Evolutionary conservation across 371 early-diverging fungal genomes (phyloP).

Genomic region (Polyrhizophydium stewartii): DNA sequence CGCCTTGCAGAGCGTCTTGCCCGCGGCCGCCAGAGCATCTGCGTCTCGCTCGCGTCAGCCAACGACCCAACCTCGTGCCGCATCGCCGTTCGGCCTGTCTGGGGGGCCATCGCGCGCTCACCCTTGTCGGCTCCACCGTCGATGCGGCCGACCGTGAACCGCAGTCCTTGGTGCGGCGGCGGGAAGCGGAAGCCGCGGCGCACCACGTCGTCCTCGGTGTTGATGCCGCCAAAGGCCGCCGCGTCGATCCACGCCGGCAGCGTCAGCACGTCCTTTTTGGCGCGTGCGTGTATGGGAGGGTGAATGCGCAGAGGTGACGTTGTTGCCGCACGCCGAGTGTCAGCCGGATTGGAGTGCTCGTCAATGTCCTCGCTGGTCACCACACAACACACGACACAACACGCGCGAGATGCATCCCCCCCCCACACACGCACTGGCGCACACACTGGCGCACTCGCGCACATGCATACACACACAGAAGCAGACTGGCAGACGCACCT

Average conservation of each 20-base stretch:
- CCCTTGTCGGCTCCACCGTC: background rate
- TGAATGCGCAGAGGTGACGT: too few relatives aligned
- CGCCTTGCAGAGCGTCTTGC: constrained; percentile 25
- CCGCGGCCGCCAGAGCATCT: too few relatives aligned
- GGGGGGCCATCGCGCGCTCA: too few relatives aligned
- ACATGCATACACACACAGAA: background rate
- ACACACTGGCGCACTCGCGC: too few relatives aligned
- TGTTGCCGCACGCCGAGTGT: too few relatives aligned
- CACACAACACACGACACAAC: too few relatives aligned
- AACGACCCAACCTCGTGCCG: background rate
- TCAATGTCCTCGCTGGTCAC: too few relatives aligned
- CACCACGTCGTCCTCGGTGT: constrained; percentile 52
- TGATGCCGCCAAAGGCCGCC: constrained; percentile 29
- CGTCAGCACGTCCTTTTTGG: constrained; percentile 30
- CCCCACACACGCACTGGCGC: too few relatives aligned
- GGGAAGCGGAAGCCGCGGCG: constrained; percentile 43
- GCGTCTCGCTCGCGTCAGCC: too few relatives aligned
- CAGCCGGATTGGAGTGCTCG: too few relatives aligned
- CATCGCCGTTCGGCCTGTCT: background rate
- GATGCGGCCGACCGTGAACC: constrained; percentile 32
- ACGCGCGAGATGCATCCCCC: background rate
- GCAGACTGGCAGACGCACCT: constrained; percentile 12
- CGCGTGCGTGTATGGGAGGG: too few relatives aligned
- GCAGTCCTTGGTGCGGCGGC: constrained; percentile 28
- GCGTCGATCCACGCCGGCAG: constrained; percentile 43